Evolutionary conservation across 345 rosid genomes (phyloP), one percentile per base, ranked within the genome.

Genomic region (Stellera chamaejasme): DNA sequence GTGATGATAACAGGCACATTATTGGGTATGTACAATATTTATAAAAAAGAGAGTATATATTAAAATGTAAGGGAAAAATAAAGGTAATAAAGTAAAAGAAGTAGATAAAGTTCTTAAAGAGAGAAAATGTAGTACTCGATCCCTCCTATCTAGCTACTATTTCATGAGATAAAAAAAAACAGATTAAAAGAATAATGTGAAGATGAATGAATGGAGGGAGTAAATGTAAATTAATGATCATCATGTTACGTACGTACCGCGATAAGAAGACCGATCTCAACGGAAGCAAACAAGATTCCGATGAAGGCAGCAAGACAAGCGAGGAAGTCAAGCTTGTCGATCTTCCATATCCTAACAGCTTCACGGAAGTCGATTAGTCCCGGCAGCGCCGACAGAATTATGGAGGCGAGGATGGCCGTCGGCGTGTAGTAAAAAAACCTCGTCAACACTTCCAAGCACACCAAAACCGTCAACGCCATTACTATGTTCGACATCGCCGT

Each of bases 311-410:
- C 96, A 51, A 71, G 56, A 71, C 95, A 90, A 45, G 88, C 81
- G 12, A 91, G 92, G 73, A 91, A 91, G 50, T 88, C 98, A 0
- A 91, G 73, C 68, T 88, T 88, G 10, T 91, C 96, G 14, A 86
- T 54, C 69, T 75, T 91, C 98, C 98, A 91, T 45, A 88, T 82
- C 11, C 65, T 65, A 61, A 60, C 54, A 55, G 84, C 80, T 69
- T 77, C 88, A 51, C 77, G 56, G 23, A 80, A 4, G 62, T 91
- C 88, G 4, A 91, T 74, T 11, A 91, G 77, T 27, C 96, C 98
- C 0, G 98, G 98, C 16, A 91, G 80, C 44, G 98, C 95, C 4
- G 96, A 84, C 0, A 91, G 70, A 50, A 91, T 88, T 28, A 91
- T 75, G 12, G 98, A 88, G 12, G 98, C 88, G 2, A 88, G 88